phyloP scores from a whole-genome alignment of 148 eudicot genomes.

The Drosera capensis region DNA sequence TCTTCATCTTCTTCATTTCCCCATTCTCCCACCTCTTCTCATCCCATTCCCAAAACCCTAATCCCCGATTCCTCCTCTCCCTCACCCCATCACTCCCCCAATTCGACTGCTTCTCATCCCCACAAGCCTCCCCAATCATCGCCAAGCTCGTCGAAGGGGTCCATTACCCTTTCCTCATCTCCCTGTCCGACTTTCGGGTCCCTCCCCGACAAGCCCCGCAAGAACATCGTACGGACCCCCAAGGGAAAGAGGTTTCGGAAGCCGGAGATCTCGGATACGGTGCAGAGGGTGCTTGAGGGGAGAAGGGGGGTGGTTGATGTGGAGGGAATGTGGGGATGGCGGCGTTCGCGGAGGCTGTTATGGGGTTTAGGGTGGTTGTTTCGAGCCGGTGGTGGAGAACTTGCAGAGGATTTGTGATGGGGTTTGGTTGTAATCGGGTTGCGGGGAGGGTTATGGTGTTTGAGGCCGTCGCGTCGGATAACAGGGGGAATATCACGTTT shows the following conservation, averaged over 20 bases:
- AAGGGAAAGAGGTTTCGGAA: slow-evolving; percentile 62
- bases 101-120: slow-evolving; percentile 52
- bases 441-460: slow-evolving; percentile 57
- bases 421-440: slow-evolving; percentile 67
- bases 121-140: slow-evolving; percentile 72
- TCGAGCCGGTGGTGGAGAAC: slow-evolving; percentile 94
- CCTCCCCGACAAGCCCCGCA: slow-evolving; percentile 78
- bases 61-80: slow-evolving; percentile 9
- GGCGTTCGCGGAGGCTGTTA: slow-evolving; percentile 76
- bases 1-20: slow-evolving; percentile 36
- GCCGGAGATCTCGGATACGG: slow-evolving; percentile 65
- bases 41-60: slow-evolving; percentile 16
- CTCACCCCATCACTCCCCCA: slow-evolving; percentile 34
- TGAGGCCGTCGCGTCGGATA: slow-evolving; percentile 92
- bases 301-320: slow-evolving; percentile 37
- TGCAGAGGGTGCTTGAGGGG: slow-evolving; percentile 54
- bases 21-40: slow-evolving; percentile 31
- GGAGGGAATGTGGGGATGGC: slow-evolving; percentile 99
- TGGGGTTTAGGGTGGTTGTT: slow-evolving; percentile 80
- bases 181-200: slow-evolving; percentile 70
- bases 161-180: slow-evolving; percentile 54
- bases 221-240: slow-evolving; percentile 59
- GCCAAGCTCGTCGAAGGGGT: slow-evolving; percentile 71
- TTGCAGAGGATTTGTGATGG: slow-evolving; percentile 96
- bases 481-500: slow-evolving; percentile 56